Conservation (phyloP, 805 yeast genomes). For the Metschnikowia borealis region DNA sequence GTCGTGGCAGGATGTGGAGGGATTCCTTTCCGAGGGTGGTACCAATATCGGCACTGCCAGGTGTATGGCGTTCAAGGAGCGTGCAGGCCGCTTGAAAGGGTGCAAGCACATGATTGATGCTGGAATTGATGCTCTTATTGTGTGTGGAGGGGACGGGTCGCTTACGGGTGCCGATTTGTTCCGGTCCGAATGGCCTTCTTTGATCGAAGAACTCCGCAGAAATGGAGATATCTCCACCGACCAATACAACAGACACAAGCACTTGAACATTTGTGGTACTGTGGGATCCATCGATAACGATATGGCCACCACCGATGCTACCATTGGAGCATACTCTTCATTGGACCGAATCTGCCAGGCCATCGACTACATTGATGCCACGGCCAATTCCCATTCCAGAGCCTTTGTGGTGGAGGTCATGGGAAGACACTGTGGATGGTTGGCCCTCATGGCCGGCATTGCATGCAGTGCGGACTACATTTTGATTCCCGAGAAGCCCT, state of each 20-base stretch:
- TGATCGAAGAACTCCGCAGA: constrained; percentile 52
- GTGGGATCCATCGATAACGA: constrained; percentile 85
- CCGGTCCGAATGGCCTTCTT: constrained; percentile 73
- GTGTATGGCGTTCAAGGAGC: constrained; percentile 61
- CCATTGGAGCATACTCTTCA: constrained; percentile 79
- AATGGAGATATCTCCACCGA: constrained; percentile 43
- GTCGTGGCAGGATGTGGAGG: constrained; percentile 72
- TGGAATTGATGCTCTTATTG: constrained; percentile 75
- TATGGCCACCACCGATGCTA: constrained; percentile 80
- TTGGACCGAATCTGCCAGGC: constrained; percentile 69
- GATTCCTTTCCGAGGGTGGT: constrained; percentile 69
- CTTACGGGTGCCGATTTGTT: constrained; percentile 78
- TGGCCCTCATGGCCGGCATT: constrained; percentile 76
- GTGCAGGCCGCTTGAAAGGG: constrained; percentile 60
- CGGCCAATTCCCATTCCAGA: constrained; percentile 78
- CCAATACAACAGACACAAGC: constrained; percentile 46
- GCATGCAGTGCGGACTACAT: constrained; percentile 78
- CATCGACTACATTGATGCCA: constrained; percentile 78
- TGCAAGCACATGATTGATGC: constrained; percentile 62
- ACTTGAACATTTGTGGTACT: constrained; percentile 66
- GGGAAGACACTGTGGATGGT: constrained; percentile 92
- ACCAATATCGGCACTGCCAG: constrained; percentile 79
- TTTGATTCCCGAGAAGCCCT: constrained; percentile 77
- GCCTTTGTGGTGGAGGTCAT: constrained; percentile 83
- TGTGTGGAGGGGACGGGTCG: constrained; percentile 83